Percentiles rank a stretch among this genome's conserved stretches.
Conservation (phyloP, 2,329 filamentous ascomycete genomes). For the Claviceps africana region DNA sequence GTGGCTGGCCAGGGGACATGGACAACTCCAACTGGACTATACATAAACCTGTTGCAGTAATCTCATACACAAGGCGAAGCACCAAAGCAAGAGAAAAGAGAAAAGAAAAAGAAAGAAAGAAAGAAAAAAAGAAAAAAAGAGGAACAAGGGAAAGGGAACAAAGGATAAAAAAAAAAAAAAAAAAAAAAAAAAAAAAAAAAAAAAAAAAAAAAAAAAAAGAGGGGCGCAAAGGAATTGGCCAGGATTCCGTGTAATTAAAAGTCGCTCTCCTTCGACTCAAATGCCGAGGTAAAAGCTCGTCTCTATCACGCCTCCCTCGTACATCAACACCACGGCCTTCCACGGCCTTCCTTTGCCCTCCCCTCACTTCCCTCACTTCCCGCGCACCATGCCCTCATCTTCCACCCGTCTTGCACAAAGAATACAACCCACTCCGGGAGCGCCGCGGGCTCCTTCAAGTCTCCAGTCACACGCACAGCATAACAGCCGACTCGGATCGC, state of each 20-base stretch:
- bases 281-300: neutral
- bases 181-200: neutral
- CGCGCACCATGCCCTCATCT: neutral
- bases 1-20: too few species aligned
- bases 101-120: too few species aligned
- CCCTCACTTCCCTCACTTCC: neutral
- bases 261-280: neutral
- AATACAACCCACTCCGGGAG: neutral
- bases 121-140: too few species aligned
- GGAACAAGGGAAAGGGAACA: too few species aligned
- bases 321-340: neutral
- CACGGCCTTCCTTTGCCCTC: too few species aligned
- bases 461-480: neutral
- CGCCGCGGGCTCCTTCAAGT: neutral
- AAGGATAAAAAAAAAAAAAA: too few species aligned
- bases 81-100: too few species aligned
- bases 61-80: constrained; percentile 14
- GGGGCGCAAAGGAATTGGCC: neutral
- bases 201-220: neutral
- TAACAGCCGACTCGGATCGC: neutral
- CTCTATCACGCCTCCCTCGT: neutral
- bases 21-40: neutral
- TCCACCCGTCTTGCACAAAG: neutral
- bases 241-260: constrained; percentile 1
- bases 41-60: constrained; percentile 6